Evolutionary conservation across 202 grass and related monocot genomes (phyloP).

Genomic region (Digitaria exilis): DNA sequence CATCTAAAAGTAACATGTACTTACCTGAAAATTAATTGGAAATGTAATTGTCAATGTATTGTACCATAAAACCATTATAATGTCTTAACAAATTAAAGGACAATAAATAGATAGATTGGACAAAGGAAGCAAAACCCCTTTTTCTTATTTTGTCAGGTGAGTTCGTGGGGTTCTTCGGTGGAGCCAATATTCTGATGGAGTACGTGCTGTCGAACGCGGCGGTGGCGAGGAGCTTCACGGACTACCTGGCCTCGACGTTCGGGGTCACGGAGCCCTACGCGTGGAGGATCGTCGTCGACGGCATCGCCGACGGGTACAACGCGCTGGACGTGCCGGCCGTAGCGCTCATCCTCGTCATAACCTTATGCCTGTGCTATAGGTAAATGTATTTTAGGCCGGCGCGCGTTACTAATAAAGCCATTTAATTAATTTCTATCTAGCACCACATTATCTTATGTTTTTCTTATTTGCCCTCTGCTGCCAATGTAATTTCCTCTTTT

Average conservation of each 20-base stretch:
- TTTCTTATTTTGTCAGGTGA: slow-evolving; percentile 46
- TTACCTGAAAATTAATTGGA: background rate
- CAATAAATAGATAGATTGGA: background rate
- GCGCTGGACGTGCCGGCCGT: slow-evolving; percentile 67
- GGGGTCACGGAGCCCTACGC: slow-evolving; percentile 51
- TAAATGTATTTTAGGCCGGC: no score
- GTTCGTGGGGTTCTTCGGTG: slow-evolving; percentile 75
- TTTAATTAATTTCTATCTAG: background rate
- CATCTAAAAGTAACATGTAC: background rate
- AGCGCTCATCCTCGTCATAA: slow-evolving; percentile 64
- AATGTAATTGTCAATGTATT: background rate
- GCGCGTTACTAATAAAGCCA: background rate
- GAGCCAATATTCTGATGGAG: slow-evolving; percentile 82
- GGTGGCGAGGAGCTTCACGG: slow-evolving; percentile 81
- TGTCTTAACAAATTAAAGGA: background rate
- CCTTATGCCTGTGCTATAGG: slow-evolving; percentile 68
- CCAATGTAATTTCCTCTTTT: background rate
- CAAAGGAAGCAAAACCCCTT: background rate
- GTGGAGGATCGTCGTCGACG: slow-evolving; percentile 61
- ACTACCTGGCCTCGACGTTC: slow-evolving; percentile 65
- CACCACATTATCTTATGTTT: background rate
- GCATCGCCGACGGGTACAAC: slow-evolving; percentile 60
- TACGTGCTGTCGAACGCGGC: slow-evolving; percentile 85
- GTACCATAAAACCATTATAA: background rate
- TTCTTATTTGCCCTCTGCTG: background rate